Evolutionary conservation across 352 stramenopile species (phyloP), one percentile per base, ranked within the genome.

Genomic region (Phytophthora tubulina): DNA sequence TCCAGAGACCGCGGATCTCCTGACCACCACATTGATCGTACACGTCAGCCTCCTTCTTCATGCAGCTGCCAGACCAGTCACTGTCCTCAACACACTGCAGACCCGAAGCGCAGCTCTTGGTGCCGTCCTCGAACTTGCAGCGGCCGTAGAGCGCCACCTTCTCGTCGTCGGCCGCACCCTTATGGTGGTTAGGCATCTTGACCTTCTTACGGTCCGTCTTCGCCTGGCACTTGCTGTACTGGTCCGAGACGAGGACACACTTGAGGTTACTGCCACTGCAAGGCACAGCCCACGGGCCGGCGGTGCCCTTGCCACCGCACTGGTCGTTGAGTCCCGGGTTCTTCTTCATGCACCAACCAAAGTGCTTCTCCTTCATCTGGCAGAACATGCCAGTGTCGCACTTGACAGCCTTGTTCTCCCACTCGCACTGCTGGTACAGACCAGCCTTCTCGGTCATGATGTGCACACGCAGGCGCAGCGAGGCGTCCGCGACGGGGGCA

Each of bases 151-250:
- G 59, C 42, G 46, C 51, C 52, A 73, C 67, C 49, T 64, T 67
- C n/a, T 73, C 36, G 7, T 59, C 45, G 4, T 36, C 49, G 27
- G 56, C 53, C 51, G 54, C 60, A 33, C 49, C 65, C 55, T 67
- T 71, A 48, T 63, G 63, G 52, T 72, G 55, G 30, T 50, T 39
- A 2, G 53, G 48, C 65, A 68, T 68, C 44, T 73, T 68, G 42
- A 63, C 11, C 49, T 73, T 73, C 53, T 76, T 51, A 33, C 35
- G 51, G 39, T 67, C 55, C 32, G 57, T 68, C 17, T 69, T 70
- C 32, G 59, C 63, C 52, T 74, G 68, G 63, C 73, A 80, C 58
- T 77, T 75, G 60, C 63, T 75, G 69, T 77, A 80, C 48, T 63
- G 42, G 58, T 57, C 39, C 48, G 68, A 74, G 41, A 77, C 31